Base-by-base conservation (phyloP, 202 grass and related monocot genomes). In the Musa balbisiana region DNA sequence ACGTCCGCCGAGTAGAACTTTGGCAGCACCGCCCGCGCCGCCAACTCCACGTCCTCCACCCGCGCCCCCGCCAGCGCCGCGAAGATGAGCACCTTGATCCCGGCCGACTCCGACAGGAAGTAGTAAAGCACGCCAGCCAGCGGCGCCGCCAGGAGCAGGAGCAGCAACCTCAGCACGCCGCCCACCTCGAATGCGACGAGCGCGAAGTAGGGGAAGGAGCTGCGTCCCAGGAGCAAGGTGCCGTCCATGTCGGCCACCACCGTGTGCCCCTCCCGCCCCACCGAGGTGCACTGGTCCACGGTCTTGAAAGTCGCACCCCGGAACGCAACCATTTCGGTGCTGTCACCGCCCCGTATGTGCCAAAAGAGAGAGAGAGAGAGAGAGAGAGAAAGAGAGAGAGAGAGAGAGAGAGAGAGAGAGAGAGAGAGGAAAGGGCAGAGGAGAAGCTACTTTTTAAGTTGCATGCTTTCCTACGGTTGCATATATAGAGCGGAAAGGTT, bases 191-290 rank as follows among this genome's bases (percentile, higher is more conserved):
- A 93, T 17, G 90, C 87, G 60, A 93, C 71, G 78, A 87, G 84
- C 70, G 87, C 90, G 69, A 90, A 90, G 90, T 93, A 90, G 1
- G 90, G 90, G 80, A 93, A 93, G 1, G 90, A 87, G 83, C 85
- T 93, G 24, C 82, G 78, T 0, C 87, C 85, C 69, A 85, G 86
- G 54, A 92, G 80, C 24, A 93, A 73, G 51, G 90, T 90, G 59
- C 90, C 87, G 74, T 93, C 87, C 8, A 93, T 78, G 75, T 93
- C 87, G 2, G 90, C 90, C 10, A 90, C 90, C 0, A 93, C 80
- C 27, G 87, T 89, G 82, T 87, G 74, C 68, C 62, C 69, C 69
- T 73, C 49, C 4, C 90, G 87, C 27, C 82, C 87, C 22, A 0
- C 78, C 1, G 90, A 92, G 3, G 82, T 78, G 64, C 90, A 92